A percentile compares a stretch with the other conserved stretches of the same genome.
These are phyloP conservation scores for Penicillium diatomitis DNA, from an alignment of 495 filamentous ascomycete species.

Conservation along the genomic window DNA sequence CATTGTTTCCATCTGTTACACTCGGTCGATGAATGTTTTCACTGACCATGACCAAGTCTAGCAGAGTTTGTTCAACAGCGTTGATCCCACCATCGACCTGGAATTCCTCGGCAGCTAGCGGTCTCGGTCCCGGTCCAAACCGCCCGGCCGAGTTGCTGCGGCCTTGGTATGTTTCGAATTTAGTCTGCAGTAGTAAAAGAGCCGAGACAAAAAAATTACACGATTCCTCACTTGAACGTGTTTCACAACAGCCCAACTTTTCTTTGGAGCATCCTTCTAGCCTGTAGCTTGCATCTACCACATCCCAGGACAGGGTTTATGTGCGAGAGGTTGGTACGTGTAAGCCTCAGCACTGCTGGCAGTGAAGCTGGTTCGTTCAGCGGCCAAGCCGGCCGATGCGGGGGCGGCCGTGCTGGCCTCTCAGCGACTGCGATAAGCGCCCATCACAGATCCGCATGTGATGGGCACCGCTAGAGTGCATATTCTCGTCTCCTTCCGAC, in stretches of 20 bases:
- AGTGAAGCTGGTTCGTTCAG: constrained; percentile 5
- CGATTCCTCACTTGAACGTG: neutral
- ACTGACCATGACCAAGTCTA: constrained; percentile 14
- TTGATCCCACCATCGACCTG: too few relatives aligned
- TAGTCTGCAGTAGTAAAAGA: constrained; percentile 8
- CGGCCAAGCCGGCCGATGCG: constrained; percentile 6
- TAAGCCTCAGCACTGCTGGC: constrained; percentile 1
- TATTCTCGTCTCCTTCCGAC: constrained; percentile 13
- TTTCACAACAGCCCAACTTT: too few relatives aligned
- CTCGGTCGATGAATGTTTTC: constrained; percentile 2
- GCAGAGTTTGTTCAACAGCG: too few relatives aligned
- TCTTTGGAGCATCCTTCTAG: too few relatives aligned
- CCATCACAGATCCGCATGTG: constrained; percentile 15
- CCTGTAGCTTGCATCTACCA: too few relatives aligned
- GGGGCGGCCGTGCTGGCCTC: constrained; percentile 12
- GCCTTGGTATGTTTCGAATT: neutral
- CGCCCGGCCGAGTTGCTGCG: neutral
- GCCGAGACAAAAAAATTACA: constrained; percentile 2
- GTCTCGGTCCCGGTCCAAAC: neutral
- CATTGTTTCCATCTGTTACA: constrained; percentile 9
- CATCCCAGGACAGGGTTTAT: too few relatives aligned
- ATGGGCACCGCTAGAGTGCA: constrained; percentile 19
- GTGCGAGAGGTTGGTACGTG: neutral
- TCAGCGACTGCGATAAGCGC: constrained; percentile 21
- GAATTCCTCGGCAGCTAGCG: too few relatives aligned